Percentiles rank a stretch among this genome's conserved stretches.
These are phyloP conservation scores for Orbilia oligospora DNA, from an alignment of 2,329 filamentous ascomycete species.

Conservation along the genomic window DNA sequence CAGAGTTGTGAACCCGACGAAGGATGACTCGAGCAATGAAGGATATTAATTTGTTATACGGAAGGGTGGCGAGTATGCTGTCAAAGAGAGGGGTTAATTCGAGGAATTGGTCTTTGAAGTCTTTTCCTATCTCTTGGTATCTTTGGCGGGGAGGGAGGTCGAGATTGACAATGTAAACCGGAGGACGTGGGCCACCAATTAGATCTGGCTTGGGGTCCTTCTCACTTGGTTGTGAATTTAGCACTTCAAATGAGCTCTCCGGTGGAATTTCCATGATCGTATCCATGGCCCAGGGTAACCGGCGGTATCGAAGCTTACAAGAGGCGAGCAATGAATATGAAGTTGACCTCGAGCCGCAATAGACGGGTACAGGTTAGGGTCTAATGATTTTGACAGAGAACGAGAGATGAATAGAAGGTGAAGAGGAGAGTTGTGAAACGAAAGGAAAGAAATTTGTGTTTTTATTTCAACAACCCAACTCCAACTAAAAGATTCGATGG, in stretches of 20 bases:
- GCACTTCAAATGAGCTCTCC: constrained; percentile 2
- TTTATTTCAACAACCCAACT: background rate
- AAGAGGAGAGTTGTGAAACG: background rate
- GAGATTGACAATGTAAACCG: constrained; percentile 38
- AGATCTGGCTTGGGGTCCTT: background rate
- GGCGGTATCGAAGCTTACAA: background rate
- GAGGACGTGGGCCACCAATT: constrained; percentile 12
- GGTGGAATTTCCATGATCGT: background rate
- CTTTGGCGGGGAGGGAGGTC: constrained; percentile 52
- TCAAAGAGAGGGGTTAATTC: constrained; percentile 38
- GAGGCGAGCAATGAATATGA: background rate
- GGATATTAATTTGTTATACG: constrained; percentile 63
- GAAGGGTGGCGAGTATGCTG: constrained; percentile 29
- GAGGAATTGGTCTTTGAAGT: constrained; percentile 38
- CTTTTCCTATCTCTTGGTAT: constrained; percentile 50
- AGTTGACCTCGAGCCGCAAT: background rate
- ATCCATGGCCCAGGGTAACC: background rate
- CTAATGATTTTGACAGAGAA: background rate
- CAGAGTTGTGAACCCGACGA: constrained; percentile 70
- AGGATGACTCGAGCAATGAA: constrained; percentile 70
- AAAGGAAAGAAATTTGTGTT: background rate
- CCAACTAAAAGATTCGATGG: background rate
- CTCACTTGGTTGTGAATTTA: constrained; percentile 8
- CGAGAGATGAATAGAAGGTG: background rate
- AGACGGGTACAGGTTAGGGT: background rate